Base-by-base conservation (phyloP, 2,329 filamentous ascomycete genomes). In the Aspergillus uvarum region DNA sequence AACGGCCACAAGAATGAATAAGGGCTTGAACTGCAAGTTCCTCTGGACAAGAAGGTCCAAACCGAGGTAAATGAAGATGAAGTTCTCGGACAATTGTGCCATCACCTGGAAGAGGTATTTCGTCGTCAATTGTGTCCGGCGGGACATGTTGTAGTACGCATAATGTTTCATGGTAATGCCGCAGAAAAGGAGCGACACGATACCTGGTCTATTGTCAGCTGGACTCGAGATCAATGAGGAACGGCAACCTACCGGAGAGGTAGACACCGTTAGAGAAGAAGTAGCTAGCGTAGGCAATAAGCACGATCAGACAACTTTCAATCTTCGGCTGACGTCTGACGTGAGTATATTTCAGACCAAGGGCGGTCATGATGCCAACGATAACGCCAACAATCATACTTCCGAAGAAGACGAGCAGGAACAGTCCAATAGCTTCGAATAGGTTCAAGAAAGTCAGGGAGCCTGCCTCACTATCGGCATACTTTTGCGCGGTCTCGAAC, bases 81-180 rank as follows among this genome's bases (percentile, higher is more conserved):
- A 99, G 77, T 99, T 99, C 79, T 99, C 95, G 0, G 94, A 96
- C 50, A 99, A 80, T 76, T 99, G 95, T 3, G 95, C 91, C 68
- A 96, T 88, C 63, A 96, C 89, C 75, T 96, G 92, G 80, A 99
- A 99, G 59, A 97, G 85, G 78, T 96, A 99, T 76, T 99, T 99
- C 55, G 95, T 99, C 16, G 95, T 96, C 64, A 99, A 87, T 75
- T 99, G 95, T 1, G 95, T 98, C 63, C 95, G 89, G 52, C 95
- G 88, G 31, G 95, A 99, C 95, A 99, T 99, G 81, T 99, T 99
- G 83, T 98, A 97, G 79, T 99, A 99, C 63, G 95, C 95, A 72
- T 99, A 99, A 75, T 99, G 95, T 78, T 99, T 99, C 64, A 99
- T 82, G 11, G 95, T 98, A 68, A 99, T 99, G 58, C 95, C 95